phyloP scores from a whole-genome alignment of 2,329 filamentous ascomycete genomes.

The Sphaerostilbella broomeana region DNA sequence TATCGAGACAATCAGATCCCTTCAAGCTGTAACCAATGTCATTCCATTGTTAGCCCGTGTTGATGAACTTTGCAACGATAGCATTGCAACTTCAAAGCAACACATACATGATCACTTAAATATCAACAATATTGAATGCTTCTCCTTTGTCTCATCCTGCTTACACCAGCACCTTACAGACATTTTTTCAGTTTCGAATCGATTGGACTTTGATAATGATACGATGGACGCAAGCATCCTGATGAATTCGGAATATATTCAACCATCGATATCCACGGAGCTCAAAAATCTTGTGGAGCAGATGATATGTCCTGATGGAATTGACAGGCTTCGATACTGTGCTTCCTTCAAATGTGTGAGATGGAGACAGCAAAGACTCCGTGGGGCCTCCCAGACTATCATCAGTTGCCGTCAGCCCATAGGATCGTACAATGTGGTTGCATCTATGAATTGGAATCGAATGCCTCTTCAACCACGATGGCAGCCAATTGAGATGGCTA shows the following conservation, averaged over 20 bases:
- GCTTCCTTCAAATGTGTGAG: constrained; percentile 74
- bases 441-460: constrained; percentile 11
- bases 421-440: neutral
- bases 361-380: constrained; percentile 49
- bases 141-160: constrained; percentile 51
- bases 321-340: constrained; percentile 74
- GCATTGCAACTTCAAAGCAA: constrained; percentile 54
- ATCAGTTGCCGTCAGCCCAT: constrained; percentile 14
- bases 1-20: constrained; percentile 61
- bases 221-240: constrained; percentile 87
- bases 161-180: constrained; percentile 27
- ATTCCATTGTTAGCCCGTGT: constrained; percentile 74
- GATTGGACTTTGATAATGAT: constrained; percentile 63
- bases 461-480: constrained; percentile 21
- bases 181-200: constrained; percentile 74
- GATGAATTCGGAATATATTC: constrained; percentile 86
- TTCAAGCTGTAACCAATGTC: constrained; percentile 72
- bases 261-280: constrained; percentile 72
- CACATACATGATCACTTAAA: constrained; percentile 50
- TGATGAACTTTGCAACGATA: constrained; percentile 57
- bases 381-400: constrained; percentile 13
- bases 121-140: constrained; percentile 53
- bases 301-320: constrained; percentile 71
- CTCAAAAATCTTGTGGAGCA: constrained; percentile 61
- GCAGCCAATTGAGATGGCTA: constrained; percentile 28